Percentiles rank a stretch among this genome's conserved stretches.
Conservation (phyloP, 148 eudicot species). For the Diospyros kaki region DNA sequence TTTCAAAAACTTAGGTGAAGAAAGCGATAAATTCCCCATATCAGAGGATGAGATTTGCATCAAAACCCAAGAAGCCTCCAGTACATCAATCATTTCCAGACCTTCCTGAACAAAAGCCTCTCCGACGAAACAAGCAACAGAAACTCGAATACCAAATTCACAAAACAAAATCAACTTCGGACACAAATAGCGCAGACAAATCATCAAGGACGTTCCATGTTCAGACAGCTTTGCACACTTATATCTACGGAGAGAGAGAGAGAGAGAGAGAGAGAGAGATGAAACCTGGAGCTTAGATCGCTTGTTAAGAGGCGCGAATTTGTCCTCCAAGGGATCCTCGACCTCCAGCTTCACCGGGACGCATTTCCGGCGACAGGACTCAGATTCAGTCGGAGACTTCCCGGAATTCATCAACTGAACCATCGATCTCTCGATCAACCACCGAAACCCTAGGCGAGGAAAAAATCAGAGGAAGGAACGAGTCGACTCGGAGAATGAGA, state of each 20-base stretch:
- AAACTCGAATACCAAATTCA: neutral
- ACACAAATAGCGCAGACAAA: neutral
- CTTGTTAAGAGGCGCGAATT: constrained; percentile 33
- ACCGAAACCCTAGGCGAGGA: neutral
- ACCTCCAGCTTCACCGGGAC: constrained; percentile 39
- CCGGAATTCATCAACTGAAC: constrained; percentile 36
- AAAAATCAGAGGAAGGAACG: neutral
- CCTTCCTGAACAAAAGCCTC: neutral
- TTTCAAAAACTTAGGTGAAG: neutral
- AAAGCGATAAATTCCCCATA: neutral
- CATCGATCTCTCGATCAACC: constrained; percentile 24
- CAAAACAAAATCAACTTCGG: neutral
- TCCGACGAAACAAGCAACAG: neutral
- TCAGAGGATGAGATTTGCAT: neutral
- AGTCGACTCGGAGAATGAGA: constrained; percentile 14
- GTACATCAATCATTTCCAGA: neutral
- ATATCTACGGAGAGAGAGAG: neutral
- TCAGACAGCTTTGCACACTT: neutral
- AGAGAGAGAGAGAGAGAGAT: neutral
- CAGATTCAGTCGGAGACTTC: constrained; percentile 18
- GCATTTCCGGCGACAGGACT: constrained; percentile 20
- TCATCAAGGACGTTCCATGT: neutral
- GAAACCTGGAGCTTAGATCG: constrained; percentile 49
- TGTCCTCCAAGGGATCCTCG: constrained; percentile 30
- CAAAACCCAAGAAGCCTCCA: neutral